These are phyloP conservation scores for Coniosporium tulheliwenetii DNA, from an alignment of 2,329 filamentous ascomycete species.

Conservation along the genomic window DNA sequence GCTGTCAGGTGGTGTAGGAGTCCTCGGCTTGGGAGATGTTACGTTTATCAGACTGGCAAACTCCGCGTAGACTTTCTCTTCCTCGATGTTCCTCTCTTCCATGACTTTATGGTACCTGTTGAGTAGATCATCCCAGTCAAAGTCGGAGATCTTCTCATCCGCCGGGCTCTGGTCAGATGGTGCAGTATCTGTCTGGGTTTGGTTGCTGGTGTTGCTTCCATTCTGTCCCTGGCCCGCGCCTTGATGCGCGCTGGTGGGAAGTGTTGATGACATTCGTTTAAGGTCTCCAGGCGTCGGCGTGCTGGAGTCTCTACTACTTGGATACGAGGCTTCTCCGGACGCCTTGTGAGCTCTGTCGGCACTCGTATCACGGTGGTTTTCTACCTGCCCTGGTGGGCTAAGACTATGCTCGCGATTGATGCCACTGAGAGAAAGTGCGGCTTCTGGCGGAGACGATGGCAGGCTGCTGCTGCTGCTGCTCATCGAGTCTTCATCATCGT, in stretches of 20 bases:
- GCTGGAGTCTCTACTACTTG: not conserved
- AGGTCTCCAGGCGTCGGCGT: not conserved
- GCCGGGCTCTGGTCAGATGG: slow-evolving; percentile 7
- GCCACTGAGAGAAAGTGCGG: too few relatives aligned
- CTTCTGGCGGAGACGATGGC: too few relatives aligned
- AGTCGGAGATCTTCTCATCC: slow-evolving; percentile 28
- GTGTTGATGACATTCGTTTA: not conserved
- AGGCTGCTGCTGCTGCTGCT: too few relatives aligned
- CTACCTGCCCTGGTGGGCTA: too few relatives aligned
- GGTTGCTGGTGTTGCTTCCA: not conserved
- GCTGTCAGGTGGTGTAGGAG: slow-evolving; percentile 5
- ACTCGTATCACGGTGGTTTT: too few relatives aligned
- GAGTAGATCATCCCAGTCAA: slow-evolving; percentile 69
- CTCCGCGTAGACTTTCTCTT: slow-evolving; percentile 31
- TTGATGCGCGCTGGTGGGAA: not conserved
- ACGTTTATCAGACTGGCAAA: slow-evolving; percentile 42
- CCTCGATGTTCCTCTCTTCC: slow-evolving; percentile 43
- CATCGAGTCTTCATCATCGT: too few relatives aligned
- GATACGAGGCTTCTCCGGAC: not conserved
- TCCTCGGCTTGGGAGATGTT: slow-evolving; percentile 7
- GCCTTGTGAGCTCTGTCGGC: not conserved
- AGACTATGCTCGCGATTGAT: too few relatives aligned
- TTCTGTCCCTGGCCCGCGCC: not conserved
- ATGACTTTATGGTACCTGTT: slow-evolving; percentile 52
- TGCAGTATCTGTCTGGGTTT: slow-evolving; percentile 6